phyloP scores from a whole-genome alignment of 495 filamentous ascomycete species.

The Penicillium lagena region DNA sequence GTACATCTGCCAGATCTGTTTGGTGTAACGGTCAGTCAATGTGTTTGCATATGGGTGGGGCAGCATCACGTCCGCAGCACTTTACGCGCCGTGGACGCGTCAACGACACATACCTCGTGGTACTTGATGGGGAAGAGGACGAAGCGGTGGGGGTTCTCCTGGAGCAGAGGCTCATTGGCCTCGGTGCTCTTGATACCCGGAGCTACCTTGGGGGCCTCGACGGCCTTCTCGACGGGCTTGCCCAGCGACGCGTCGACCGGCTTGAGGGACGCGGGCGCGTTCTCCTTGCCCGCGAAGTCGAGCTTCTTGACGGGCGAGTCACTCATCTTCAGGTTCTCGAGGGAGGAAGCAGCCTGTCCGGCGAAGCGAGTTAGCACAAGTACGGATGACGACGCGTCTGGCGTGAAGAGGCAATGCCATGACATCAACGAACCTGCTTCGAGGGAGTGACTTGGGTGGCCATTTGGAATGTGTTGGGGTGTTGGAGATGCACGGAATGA shows the following conservation, averaged over 20 bases:
- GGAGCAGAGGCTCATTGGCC: slow-evolving; percentile 81
- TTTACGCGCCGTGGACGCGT: slow-evolving; percentile 63
- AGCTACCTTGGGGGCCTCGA: slow-evolving; percentile 42
- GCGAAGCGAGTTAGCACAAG: slow-evolving; percentile 16
- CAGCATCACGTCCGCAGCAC: slow-evolving; percentile 28
- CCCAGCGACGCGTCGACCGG: slow-evolving; percentile 40
- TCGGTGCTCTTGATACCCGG: slow-evolving; percentile 63
- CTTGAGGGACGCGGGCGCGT: slow-evolving; percentile 54
- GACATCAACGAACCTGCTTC: slow-evolving; percentile 66
- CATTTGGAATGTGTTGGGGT: slow-evolving; percentile 38
- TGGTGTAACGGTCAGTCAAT: slow-evolving; percentile 6
- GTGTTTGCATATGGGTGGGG: slow-evolving; percentile 11
- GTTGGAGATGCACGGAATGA: neutral
- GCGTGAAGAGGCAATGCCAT: slow-evolving; percentile 29
- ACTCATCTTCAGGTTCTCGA: slow-evolving; percentile 83
- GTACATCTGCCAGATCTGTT: slow-evolving; percentile 99
- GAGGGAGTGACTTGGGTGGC: slow-evolving; percentile 72
- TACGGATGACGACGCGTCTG: slow-evolving; percentile 25
- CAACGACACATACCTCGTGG: slow-evolving; percentile 76
- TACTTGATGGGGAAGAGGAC: slow-evolving; percentile 99
- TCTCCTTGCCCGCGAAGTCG: slow-evolving; percentile 82
- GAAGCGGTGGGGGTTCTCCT: slow-evolving; percentile 94
- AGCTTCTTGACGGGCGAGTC: slow-evolving; percentile 90
- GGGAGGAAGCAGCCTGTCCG: slow-evolving; percentile 69
- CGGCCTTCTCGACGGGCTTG: slow-evolving; percentile 46